Base-by-base conservation (phyloP, 805 yeast species). In the Saccharomycopsis olivae region DNA sequence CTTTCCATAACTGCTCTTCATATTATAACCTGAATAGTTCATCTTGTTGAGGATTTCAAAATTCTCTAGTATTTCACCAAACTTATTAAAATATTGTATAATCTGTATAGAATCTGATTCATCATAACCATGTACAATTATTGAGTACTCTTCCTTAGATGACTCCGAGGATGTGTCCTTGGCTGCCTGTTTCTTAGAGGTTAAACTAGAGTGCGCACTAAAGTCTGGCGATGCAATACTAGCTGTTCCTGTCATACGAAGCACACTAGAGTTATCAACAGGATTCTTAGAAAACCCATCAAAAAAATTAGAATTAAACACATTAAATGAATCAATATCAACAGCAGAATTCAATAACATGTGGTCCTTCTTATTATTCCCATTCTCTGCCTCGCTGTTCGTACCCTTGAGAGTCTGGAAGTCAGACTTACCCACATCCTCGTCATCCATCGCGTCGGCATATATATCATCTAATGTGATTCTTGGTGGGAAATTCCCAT, bases 71-170 rank as follows among this genome's bases (percentile, higher is more conserved):
- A 89, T 75, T 20, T 66, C 68, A 16, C 97, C 97, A 57, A 79
- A 85, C 51, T 79, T 80, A 18, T 76, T 66, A 52, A 87, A 89
- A 56, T 76, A 83, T 38, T 73, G 71, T 29, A 89, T 67, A 2
- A 89, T 73, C 27, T 68, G 68, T 24, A 68, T 69, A 6, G 94
- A 75, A 48, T 78, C 67, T 2, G 75, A 66, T 52, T 87, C 94
- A 1, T 94, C 86, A 56, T 85, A 89, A 1, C 97, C 97, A 59
- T 82, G 86, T 2, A 89, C 85, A 21, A 88, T 60, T 1, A 89
- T 81, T 0, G 95, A 82, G 35, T 75, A 66, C 40, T 76, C 86
- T 28, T 28, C 31, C 31, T 28, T 28, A 6, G 8, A 9, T 5
- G 6, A 13, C 8, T 28, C n/a, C n/a, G 8, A 9, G 27, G 11